Evolutionary conservation across 306 rosid species (phyloP).

Genomic region (Coriaria nepalensis): DNA sequence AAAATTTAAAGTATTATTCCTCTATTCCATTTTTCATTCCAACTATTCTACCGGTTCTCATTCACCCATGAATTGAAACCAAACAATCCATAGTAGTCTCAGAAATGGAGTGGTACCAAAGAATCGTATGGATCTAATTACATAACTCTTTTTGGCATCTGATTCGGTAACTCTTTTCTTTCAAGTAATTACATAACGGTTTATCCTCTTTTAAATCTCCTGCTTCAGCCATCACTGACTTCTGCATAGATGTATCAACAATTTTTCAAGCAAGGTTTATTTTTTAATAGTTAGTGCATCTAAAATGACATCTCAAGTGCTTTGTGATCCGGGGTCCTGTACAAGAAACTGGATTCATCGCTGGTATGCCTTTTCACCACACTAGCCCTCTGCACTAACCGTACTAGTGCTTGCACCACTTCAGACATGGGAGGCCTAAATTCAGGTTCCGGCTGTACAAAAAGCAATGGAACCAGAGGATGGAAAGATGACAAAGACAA

Average conservation of each 20-base stretch:
- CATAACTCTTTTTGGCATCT: too few species aligned
- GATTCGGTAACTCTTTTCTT: too few species aligned
- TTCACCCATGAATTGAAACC: too few species aligned
- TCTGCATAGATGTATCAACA: conserved; percentile 7
- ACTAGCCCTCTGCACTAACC: conserved; percentile 82
- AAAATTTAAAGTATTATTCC: too few species aligned
- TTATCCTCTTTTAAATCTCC: background rate
- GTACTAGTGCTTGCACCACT: conserved; percentile 90
- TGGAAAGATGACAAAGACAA: background rate
- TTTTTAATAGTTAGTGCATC: conserved; percentile 8
- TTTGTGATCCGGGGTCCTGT: conserved; percentile 76
- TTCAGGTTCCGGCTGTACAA: conserved; percentile 70
- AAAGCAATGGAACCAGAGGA: background rate
- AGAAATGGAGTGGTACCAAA: too few species aligned
- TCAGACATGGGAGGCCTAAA: conserved; percentile 98
- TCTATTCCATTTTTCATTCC: too few species aligned
- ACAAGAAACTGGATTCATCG: conserved; percentile 67
- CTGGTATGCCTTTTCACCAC: conserved; percentile 70
- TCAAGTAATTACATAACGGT: too few species aligned
- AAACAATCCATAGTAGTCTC: too few species aligned
- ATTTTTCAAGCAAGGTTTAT: background rate
- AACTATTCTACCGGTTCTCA: too few species aligned
- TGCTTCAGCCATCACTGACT: conserved; percentile 12
- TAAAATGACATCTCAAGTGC: conserved; percentile 54
- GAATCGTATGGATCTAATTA: too few species aligned